Evolutionary conservation across 768 basidiomycete genomes (phyloP).

Genomic region (Agrocybe praecox): DNA sequence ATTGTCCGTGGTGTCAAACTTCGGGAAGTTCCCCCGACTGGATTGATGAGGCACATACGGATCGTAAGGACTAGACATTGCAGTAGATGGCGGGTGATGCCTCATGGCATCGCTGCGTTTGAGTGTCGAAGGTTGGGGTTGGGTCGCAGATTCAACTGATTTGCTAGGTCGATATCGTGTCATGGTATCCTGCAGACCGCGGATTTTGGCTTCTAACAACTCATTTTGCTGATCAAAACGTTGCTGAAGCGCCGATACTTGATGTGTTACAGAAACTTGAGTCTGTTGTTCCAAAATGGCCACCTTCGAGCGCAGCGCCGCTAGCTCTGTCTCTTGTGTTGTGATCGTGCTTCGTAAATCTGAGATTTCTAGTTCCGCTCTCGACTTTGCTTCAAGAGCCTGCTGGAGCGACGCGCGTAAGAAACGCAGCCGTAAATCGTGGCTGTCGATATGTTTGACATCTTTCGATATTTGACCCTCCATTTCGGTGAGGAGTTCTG

Average conservation of each 20-base stretch:
- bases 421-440: background rate
- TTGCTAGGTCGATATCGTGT: too few species aligned
- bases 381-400: background rate
- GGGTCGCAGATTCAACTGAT: too few species aligned
- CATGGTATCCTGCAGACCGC: too few species aligned
- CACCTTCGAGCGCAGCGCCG: background rate
- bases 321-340: background rate
- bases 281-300: background rate
- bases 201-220: too few species aligned
- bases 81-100: too few species aligned
- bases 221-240: too few species aligned
- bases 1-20: too few species aligned
- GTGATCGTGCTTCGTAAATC: background rate
- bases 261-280: background rate
- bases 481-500: slow-evolving; percentile 1
- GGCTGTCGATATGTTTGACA: background rate
- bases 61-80: too few species aligned
- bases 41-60: too few species aligned
- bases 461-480: background rate
- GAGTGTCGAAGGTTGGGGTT: too few species aligned
- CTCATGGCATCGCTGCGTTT: too few species aligned
- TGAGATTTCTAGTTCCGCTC: background rate
- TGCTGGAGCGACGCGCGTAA: slow-evolving; percentile 1
- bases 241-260: background rate
- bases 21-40: too few species aligned